phyloP scores from a whole-genome alignment of 78 protist species.

The Planoprotostelium fungivorum region DNA sequence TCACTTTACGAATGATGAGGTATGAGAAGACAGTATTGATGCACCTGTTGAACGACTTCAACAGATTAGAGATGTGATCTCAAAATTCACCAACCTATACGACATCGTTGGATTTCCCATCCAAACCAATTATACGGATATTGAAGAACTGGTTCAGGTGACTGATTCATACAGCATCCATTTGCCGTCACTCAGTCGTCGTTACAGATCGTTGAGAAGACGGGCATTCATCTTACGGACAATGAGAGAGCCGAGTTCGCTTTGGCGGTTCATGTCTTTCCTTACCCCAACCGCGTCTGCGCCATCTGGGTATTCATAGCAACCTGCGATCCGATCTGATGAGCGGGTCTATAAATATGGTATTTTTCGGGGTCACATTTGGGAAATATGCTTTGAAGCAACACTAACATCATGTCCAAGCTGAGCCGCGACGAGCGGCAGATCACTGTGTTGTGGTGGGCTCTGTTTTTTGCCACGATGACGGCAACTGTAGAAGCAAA shows the following conservation, averaged over 20 bases:
- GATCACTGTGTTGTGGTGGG: too few relatives aligned
- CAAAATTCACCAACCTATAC: not conserved
- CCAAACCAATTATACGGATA: conserved; percentile 6
- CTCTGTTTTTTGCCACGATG: too few relatives aligned
- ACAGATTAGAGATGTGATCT: not conserved
- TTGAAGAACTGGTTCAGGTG: not conserved
- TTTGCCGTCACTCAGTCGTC: not conserved
- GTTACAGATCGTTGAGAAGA: not conserved
- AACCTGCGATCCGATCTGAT: not conserved
- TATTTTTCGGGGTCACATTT: too few relatives aligned
- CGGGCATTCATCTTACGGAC: not conserved
- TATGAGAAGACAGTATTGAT: not conserved
- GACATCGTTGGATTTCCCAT: conserved; percentile 11
- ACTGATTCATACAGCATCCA: too few relatives aligned
- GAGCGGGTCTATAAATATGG: not conserved
- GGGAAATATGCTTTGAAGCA: too few relatives aligned
- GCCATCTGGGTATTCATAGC: conserved; percentile 25
- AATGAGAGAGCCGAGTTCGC: conserved; percentile 13
- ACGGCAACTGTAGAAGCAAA: too few relatives aligned
- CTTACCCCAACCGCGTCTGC: conserved; percentile 20
- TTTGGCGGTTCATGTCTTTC: conserved; percentile 13
- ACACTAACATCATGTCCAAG: too few relatives aligned
- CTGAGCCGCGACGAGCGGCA: too few relatives aligned
- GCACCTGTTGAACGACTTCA: not conserved
- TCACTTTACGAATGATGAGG: not conserved